Base-by-base conservation (phyloP, 345 rosid genomes). In the Leavenworthia alabamica region DNA sequence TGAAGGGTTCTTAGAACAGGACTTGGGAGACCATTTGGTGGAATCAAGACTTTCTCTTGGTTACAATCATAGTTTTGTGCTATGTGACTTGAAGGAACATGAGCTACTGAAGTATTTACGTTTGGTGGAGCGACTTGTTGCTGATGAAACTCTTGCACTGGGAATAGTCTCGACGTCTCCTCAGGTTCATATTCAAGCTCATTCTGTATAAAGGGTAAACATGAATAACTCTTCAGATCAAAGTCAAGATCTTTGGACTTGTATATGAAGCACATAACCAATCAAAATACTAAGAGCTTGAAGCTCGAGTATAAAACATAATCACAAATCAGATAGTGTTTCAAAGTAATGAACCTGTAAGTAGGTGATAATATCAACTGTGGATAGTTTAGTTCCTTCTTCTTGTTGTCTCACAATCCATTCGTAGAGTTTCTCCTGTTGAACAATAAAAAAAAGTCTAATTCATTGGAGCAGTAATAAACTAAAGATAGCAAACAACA, bases 341-440 rank as follows among this genome's bases (percentile, higher is more conserved):
- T 60, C 33, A 60, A 50, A 57, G 49, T 9, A 33, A 56, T 29
- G 55, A 62, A 85, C 92, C 96, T 88, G 96, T 65, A 88, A 68
- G 67, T 85, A 83, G 36, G 85, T 56, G 49, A 81, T 66, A 48
- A 88, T 73, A 45, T 85, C 96, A 29, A 68, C 62, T 8, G 86
- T 85, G 26, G 87, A 43, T 59, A 79, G 77, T 74, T 84, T 79
- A 19, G 80, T 71, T 65, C 89, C 96, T 68, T 79, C 87, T 73
- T 83, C 88, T 71, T 83, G 79, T 68, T 88, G 82, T 65, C 89
- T 80, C 80, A 83, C 64, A 60, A 85, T 80, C 92, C 96, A 88
- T 19, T 88, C 89, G 68, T 79, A 79, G 42, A 88, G 78, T 63
- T 88, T 88, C 69, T 88, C 96, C 96, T 88, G 53, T 14, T n/a